These are phyloP conservation scores for Apium graveolens DNA, from an alignment of 129 eudicot species.

Conservation along the genomic window DNA sequence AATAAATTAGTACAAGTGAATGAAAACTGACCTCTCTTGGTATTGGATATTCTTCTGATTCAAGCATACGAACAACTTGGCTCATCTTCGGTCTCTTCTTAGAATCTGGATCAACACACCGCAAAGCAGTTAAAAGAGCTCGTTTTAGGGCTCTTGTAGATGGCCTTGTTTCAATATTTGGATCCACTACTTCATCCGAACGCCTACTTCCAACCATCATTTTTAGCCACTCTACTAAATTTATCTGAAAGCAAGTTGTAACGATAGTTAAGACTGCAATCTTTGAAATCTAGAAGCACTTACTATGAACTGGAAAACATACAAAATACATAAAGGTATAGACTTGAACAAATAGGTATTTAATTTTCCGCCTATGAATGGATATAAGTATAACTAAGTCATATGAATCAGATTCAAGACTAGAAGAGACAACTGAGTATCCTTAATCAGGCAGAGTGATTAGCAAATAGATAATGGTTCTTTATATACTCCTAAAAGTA, in stretches of 20 bases:
- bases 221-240: constrained; percentile 86
- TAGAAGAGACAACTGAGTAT: background rate
- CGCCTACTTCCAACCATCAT: constrained; percentile 89
- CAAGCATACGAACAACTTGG: constrained; percentile 87
- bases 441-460: background rate
- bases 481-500: background rate
- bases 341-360: background rate
- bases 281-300: background rate
- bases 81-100: constrained; percentile 83
- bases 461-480: background rate
- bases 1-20: background rate
- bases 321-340: background rate
- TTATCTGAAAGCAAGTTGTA: constrained; percentile 37
- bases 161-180: constrained; percentile 68
- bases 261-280: background rate
- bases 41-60: constrained; percentile 87
- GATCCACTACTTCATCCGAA: constrained; percentile 86
- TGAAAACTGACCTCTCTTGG: constrained; percentile 64
- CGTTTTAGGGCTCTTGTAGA: constrained; percentile 78
- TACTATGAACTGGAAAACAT: background rate
- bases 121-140: constrained; percentile 65
- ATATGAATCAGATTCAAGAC: background rate
- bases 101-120: constrained; percentile 89
- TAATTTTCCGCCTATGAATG: background rate
- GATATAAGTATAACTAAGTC: background rate